Base-by-base conservation (phyloP, 2,329 filamentous ascomycete species). In the Apiospora malaysiana region DNA sequence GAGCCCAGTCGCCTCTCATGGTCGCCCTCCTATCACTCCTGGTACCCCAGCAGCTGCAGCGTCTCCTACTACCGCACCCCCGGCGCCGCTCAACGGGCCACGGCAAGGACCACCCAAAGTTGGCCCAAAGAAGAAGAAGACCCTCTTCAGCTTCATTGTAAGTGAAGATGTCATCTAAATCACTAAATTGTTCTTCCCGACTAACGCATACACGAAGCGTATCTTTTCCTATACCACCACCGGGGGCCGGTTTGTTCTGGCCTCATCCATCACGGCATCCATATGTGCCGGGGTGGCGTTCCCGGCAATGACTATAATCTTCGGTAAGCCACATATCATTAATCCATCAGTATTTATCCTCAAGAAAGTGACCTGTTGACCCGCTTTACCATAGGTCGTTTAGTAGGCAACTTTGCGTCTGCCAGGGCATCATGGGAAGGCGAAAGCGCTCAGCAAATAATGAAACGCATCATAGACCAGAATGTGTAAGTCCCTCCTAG, bases 231-330 rank as follows among this genome's bases (percentile, higher is more conserved):
- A 77, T 65, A 74, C 78, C 46, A 79, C 77, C 74, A 75, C 74
- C 73, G 56, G 68, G 14, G 78, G 78, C 68, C 75, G 74, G 9
- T 8, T 77, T 6, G 72, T 78, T 18, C 72, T 79, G 10, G 73
- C 68, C 43, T 70, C 73, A 21, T 75, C 78, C 0, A 51, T 76
- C 2, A 45, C 76, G 2, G 77, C 76, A 5, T 75, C 78, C 1
- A 75, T 78, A 63, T 77, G 77, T 1, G 74, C 78, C 2, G 78
- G 78, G 1, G 74, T 77, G 32, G 76, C 77, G 5, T 79, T 78
- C 51, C 78, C 78, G n/a, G 43, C 78, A 10, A 88, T 90, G 86
- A 90, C 89, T 67, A 84, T 90, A 10, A 81, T 89, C 18, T 89
- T 89, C 75, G 87, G 86, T 84, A 78, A n/a, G n/a, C n/a, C n/a